Evolutionary conservation across 176 grass and related monocot genomes (phyloP).

Genomic region (Aechmea fasciata): DNA sequence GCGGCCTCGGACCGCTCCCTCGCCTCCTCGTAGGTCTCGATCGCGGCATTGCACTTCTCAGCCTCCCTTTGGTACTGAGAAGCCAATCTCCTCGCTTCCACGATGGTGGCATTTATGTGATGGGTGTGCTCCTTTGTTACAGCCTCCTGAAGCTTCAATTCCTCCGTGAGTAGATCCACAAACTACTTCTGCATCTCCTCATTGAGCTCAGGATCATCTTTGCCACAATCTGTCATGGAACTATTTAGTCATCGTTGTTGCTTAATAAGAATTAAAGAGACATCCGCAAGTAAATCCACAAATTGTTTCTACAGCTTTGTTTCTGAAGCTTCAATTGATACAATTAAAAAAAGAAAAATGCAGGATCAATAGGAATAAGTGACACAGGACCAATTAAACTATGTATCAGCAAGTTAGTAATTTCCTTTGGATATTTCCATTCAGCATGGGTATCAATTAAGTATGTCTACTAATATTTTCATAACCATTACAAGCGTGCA

Average conservation of each 20-base stretch:
- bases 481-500: too few species aligned
- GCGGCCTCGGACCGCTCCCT: conserved; percentile 51
- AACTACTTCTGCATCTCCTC: conserved; percentile 87
- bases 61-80: conserved; percentile 74
- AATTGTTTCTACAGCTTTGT: background rate
- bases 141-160: conserved; percentile 78
- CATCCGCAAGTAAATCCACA: background rate
- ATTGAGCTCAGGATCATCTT: conserved; percentile 64
- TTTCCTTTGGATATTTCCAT: background rate
- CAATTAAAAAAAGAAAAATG: background rate
- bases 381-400: background rate
- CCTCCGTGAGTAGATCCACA: conserved; percentile 80
- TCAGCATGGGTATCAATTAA: too few species aligned
- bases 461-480: too few species aligned
- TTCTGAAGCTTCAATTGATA: too few species aligned
- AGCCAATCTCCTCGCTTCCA: conserved; percentile 73
- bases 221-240: conserved; percentile 55
- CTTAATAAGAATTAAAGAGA: conserved; percentile 12
- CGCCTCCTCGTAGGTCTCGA: conserved; percentile 81
- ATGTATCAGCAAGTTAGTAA: background rate
- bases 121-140: conserved; percentile 74
- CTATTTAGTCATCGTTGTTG: conserved; percentile 10
- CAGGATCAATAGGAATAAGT: background rate
- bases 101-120: conserved; percentile 71
- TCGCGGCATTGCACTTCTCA: conserved; percentile 88